A percentile compares a stretch with the other conserved stretches of the same genome.
These are phyloP conservation scores for Colletotrichum filicis DNA, from an alignment of 2,329 filamentous ascomycete species.

Conservation along the genomic window DNA sequence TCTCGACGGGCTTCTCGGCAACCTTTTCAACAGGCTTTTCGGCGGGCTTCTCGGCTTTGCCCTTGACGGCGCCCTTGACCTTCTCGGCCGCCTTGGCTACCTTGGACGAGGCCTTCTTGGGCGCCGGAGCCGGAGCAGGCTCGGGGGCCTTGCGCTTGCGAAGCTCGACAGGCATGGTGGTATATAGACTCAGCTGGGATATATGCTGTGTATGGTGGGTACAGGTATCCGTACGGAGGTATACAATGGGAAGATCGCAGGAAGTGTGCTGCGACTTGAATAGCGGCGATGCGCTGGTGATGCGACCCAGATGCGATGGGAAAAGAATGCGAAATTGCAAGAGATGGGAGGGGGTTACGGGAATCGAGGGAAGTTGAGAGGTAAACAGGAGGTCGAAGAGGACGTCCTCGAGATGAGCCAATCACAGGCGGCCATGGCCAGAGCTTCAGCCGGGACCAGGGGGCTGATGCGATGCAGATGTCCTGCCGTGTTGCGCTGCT, in stretches of 20 bases:
- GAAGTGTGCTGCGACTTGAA: slow-evolving; percentile 19
- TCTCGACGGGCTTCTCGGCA: slow-evolving; percentile 45
- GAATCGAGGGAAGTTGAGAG: slow-evolving; percentile 32
- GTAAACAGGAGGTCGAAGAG: slow-evolving; percentile 35
- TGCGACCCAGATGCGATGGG: slow-evolving; percentile 24
- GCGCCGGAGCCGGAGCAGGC: slow-evolving; percentile 54
- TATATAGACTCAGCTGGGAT: neutral
- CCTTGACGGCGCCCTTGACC: slow-evolving; percentile 45
- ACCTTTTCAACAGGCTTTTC: slow-evolving; percentile 46
- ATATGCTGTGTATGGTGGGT: neutral
- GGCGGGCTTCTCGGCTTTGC: slow-evolving; percentile 40
- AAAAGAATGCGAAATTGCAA: slow-evolving; percentile 19
- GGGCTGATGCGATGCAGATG: slow-evolving; percentile 36
- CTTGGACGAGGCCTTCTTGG: slow-evolving; percentile 57
- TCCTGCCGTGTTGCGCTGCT: slow-evolving; percentile 4
- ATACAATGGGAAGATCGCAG: slow-evolving; percentile 20
- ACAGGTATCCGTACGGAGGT: neutral
- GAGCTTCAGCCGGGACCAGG: slow-evolving; percentile 36
- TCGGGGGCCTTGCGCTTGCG: slow-evolving; percentile 71
- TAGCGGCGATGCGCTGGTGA: slow-evolving; percentile 21
- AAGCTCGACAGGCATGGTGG: slow-evolving; percentile 66
- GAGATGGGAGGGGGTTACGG: slow-evolving; percentile 25
- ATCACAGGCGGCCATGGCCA: slow-evolving; percentile 29
- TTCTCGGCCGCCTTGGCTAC: slow-evolving; percentile 51
- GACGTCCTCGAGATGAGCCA: slow-evolving; percentile 30